Percentiles rank a stretch among this genome's conserved stretches.
Conservation (phyloP, 208 protist species). For the Trypanosoma platydactyli region DNA sequence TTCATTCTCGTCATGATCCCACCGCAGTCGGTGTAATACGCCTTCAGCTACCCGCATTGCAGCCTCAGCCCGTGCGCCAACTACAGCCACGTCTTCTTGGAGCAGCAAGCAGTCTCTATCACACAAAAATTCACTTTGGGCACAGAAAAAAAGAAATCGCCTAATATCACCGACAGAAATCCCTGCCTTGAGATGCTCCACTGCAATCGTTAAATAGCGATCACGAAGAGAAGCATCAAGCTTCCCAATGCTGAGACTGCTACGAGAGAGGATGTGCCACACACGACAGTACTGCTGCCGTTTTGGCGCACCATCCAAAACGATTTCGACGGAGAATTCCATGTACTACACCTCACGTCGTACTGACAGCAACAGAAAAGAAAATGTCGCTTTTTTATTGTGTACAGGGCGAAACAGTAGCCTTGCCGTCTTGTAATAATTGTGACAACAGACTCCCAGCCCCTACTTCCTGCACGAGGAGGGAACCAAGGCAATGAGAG, state of each 20-base stretch:
- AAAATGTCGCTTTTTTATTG: conserved; percentile 1
- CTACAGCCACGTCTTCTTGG: conserved; percentile 10
- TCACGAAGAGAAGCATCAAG: conserved; percentile 7
- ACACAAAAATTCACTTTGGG: neutral
- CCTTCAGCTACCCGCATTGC: conserved; percentile 11
- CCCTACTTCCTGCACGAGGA: no score
- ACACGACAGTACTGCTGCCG: conserved; percentile 36
- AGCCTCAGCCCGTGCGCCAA: conserved; percentile 9
- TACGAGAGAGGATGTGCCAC: conserved; percentile 26
- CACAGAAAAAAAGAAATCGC: conserved; percentile 11
- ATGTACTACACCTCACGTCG: neutral
- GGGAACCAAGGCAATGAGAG: no score
- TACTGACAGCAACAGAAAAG: conserved; percentile 1
- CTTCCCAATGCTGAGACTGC: neutral
- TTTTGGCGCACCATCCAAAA: conserved; percentile 11
- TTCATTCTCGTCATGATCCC: neutral
- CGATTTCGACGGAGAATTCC: conserved; percentile 5
- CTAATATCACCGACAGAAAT: conserved; percentile 15
- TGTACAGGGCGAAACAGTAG: no score
- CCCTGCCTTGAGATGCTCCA: conserved; percentile 9
- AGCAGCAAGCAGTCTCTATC: neutral
- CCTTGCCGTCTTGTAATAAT: no score
- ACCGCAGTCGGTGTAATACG: neutral
- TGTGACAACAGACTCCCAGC: no score
- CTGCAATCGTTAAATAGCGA: conserved; percentile 2